A percentile compares a stretch with the other conserved stretches of the same genome.
Conservation (phyloP, 2,329 filamentous ascomycete genomes). For the Ophiostoma angusticollis region DNA sequence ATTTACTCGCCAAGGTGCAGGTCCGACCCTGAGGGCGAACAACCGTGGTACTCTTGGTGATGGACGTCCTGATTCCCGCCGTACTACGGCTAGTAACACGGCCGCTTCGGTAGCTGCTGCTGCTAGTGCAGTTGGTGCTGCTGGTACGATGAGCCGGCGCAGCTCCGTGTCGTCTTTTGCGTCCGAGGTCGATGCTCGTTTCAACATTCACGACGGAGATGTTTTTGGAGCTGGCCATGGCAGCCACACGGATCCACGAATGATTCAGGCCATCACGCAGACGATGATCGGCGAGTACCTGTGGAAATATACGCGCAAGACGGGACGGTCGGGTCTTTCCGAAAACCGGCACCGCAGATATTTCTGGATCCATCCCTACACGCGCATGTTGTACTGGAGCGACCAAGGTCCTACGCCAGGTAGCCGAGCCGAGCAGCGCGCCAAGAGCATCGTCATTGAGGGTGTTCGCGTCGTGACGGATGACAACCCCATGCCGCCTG, state of each 20-base stretch:
- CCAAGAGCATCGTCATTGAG: slow-evolving; percentile 89
- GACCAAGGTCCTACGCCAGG: slow-evolving; percentile 72
- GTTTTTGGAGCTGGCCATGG: slow-evolving; percentile 43
- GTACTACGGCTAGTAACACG: slow-evolving; percentile 11
- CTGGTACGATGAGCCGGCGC: slow-evolving; percentile 36
- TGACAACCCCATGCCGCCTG: slow-evolving; percentile 89
- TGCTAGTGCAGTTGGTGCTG: no score
- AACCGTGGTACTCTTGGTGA: slow-evolving; percentile 29
- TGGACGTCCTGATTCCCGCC: slow-evolving; percentile 34
- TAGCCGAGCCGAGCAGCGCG: slow-evolving; percentile 58
- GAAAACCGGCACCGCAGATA: slow-evolving; percentile 84
- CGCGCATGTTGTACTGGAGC: slow-evolving; percentile 92
- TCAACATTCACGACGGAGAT: slow-evolving; percentile 56
- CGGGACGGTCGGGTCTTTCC: slow-evolving; percentile 79
- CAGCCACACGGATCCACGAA: slow-evolving; percentile 74
- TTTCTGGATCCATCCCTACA: slow-evolving; percentile 99
- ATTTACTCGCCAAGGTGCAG: slow-evolving; percentile 26
- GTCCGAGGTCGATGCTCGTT: slow-evolving; percentile 83
- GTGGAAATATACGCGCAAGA: slow-evolving; percentile 97
- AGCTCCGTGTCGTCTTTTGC: slow-evolving; percentile 92
- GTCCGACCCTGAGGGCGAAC: slow-evolving; percentile 40
- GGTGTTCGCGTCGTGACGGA: slow-evolving; percentile 84
- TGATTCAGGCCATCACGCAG: slow-evolving; percentile 98
- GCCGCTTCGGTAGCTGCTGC: neutral
- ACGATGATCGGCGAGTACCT: slow-evolving; percentile 99